Evolutionary conservation across 805 yeast species (phyloP).

Genomic region (Yueomyces sp.): DNA sequence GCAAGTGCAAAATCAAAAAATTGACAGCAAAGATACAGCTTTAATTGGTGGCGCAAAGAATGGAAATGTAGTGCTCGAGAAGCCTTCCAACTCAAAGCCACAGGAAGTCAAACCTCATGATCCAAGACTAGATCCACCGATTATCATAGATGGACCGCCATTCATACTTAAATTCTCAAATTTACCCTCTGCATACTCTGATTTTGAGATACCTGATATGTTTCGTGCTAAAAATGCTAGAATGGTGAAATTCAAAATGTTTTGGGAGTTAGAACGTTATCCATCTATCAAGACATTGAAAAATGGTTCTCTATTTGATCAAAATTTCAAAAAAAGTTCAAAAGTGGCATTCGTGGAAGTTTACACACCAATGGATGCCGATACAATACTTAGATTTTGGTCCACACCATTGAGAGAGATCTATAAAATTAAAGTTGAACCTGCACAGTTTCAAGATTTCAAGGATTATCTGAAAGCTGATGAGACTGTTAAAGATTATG

Average conservation of each 20-base stretch:
- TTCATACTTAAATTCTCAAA: slow-evolving; percentile 51
- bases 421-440: slow-evolving; percentile 22
- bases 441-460: slow-evolving; percentile 29
- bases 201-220: slow-evolving; percentile 40
- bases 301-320: slow-evolving; percentile 37
- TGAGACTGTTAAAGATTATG: slow-evolving; percentile 9
- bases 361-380: slow-evolving; percentile 27
- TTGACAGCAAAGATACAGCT: not conserved
- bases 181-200: slow-evolving; percentile 41
- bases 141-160: slow-evolving; percentile 34
- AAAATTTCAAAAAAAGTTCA: slow-evolving; percentile 44
- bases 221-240: slow-evolving; percentile 50
- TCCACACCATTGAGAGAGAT: slow-evolving; percentile 25
- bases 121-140: not conserved
- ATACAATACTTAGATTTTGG: slow-evolving; percentile 23
- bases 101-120: not conserved
- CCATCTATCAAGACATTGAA: slow-evolving; percentile 54
- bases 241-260: slow-evolving; percentile 45
- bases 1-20: not conserved
- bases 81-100: slow-evolving; percentile 6
- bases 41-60: not conserved
- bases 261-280: slow-evolving; percentile 43
- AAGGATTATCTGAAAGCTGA: slow-evolving; percentile 20
- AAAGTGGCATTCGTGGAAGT: slow-evolving; percentile 34
- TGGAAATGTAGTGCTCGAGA: slow-evolving; percentile 12